Evolutionary conservation across 2,329 filamentous ascomycete species (phyloP), one percentile per base, ranked within the genome.

Genomic region (Pseudocercospora musae): DNA sequence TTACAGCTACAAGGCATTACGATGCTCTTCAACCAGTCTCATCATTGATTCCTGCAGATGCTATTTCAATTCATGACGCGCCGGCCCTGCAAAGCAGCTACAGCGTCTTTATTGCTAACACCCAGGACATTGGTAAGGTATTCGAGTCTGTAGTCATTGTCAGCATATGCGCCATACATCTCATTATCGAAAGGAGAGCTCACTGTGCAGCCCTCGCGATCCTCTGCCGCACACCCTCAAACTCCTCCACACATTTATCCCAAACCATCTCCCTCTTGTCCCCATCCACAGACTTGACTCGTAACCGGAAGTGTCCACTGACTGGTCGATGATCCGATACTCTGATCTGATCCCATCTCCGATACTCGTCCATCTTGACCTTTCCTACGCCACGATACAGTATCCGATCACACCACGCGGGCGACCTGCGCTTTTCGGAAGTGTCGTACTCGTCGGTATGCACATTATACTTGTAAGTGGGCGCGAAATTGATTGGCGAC

Each of bases 391-490:
- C 92, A 21, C 93, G 85, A 70, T 92, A 96, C n/a, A 99, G 80
- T 40, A 99, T 79, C 37, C 95, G 87, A 79, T 99, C 95, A 75
- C 95, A 99, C 95, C 95, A 99, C 0, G 95, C 95, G 0, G 95
- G 95, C 21, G 91, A 89, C 55, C 95, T 86, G 76, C 91, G 91
- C 82, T 99, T 99, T 76, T 99, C 95, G 44, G 71, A 73, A 0
- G 90, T 89, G 74, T 99, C 95, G 76, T 98, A 99, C 6, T 87
- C 89, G 73, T 98, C 94, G 0, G 92, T 96, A 15, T 93, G 93
- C 0, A 98, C 92, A 70, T 99, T 95, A 75, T 99, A 99, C 76
- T 99, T 99, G 82, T 99, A 99, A 0, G 95, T 99, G 0, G 95
- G 95, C 7, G 92, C 89, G 74, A 99, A 99, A 0, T 87, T 89